Percentiles rank a stretch among this genome's conserved stretches.
Conservation (phyloP, 371 early-diverging fungal genomes). For the Actinomortierella wolfii region DNA sequence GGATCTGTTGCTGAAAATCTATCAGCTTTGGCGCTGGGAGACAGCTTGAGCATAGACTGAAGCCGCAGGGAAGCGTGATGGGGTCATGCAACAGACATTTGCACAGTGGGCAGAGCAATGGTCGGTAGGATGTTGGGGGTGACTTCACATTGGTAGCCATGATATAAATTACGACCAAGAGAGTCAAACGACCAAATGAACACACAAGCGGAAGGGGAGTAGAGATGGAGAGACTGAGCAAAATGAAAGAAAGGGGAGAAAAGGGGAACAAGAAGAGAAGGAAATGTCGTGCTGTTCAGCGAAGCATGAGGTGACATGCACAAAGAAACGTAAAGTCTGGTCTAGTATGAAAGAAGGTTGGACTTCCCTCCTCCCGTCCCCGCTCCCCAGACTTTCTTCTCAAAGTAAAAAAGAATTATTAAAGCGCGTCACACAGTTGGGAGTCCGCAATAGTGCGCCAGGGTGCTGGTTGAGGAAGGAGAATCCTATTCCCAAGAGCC, state of each 20-base stretch:
- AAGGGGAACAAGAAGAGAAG: neutral
- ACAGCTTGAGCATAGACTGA: neutral
- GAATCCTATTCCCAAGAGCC: no score
- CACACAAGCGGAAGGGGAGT: neutral
- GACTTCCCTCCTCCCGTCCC: neutral
- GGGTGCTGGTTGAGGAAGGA: constrained; percentile 2
- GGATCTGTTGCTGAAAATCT: constrained; percentile 18
- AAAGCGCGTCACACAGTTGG: neutral
- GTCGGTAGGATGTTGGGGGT: neutral
- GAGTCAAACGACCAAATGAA: neutral
- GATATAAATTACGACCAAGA: neutral
- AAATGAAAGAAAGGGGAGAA: neutral
- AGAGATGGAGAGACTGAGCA: neutral
- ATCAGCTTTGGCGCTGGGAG: neutral
- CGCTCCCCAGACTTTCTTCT: neutral
- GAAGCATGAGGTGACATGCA: constrained; percentile 1
- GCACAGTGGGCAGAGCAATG: neutral
- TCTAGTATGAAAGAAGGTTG: neutral
- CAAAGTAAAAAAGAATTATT: neutral
- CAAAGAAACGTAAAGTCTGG: neutral
- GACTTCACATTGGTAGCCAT: neutral
- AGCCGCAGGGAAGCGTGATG: neutral
- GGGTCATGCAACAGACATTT: neutral
- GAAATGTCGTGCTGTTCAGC: neutral
- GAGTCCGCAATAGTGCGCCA: neutral